Evolutionary conservation across 1,284 basidiomycete species (phyloP), one percentile per base, ranked within the genome.

Genomic region (Naganishia sp.): DNA sequence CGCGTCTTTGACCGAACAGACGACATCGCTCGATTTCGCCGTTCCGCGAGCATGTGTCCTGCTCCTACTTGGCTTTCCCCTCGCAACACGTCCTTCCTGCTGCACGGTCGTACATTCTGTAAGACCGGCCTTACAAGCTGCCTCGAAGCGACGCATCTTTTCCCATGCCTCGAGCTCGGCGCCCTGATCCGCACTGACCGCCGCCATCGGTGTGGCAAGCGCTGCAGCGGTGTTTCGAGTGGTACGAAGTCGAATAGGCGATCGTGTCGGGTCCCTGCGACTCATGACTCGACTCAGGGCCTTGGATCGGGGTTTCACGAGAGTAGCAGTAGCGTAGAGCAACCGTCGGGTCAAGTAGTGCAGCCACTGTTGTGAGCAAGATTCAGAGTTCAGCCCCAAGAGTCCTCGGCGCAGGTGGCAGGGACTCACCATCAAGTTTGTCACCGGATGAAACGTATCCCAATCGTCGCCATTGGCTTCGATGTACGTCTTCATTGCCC

Each of bases 351-450:
- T 57, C 46, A 79, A 69, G 63, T 79, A 78, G 16, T 74, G 75
- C 5, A 80, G 70, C 78, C 78, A 80, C 73, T 78, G 56, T 28
- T n/a, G 16, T 31, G 21, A 45, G 31, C 3, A 23, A 42, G 39
- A 54, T 44, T 9, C 48, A 45, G 10, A 70, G 68, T 25, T 49
- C 31, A 42, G 49, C 21, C 45, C 46, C 10, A 23, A 33, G 2
- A 33, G 52, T 21, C 21, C 21, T 21, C 25, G 44, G 31, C 44
- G 42, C 7, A 46, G 23, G 45, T 33, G 18, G 10, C 46, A 59
- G 28, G 15, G 15, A 75, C 86, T 75, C 75, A 93, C 93, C 85
- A 97, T 86, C 48, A 95, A 86, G 74, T 97, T 97, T 6, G 92
- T 94, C 11, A 88, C 77, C 0, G 93, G 91, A 59, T 85, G 83